Evolutionary conservation across 1,139 yeast species (phyloP).

Genomic region (Taiozyma sp.): DNA sequence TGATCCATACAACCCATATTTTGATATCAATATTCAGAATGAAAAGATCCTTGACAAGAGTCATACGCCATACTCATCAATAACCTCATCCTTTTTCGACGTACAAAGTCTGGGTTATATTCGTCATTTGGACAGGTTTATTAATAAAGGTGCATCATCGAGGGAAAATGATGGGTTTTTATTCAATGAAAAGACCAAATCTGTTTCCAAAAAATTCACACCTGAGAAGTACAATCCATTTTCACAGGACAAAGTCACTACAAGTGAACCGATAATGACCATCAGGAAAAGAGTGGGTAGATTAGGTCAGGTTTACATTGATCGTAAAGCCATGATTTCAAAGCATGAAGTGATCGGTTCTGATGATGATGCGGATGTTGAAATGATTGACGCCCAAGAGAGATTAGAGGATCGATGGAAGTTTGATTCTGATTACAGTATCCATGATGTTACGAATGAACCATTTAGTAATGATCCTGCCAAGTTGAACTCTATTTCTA

Average conservation of each 20-base stretch:
- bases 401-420: constrained; percentile 70
- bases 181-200: constrained; percentile 26
- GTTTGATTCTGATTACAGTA: constrained; percentile 55
- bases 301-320: constrained; percentile 64
- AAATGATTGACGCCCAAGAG: constrained; percentile 38
- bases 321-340: constrained; percentile 50
- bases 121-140: constrained; percentile 19
- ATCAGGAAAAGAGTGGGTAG: constrained; percentile 76
- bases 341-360: constrained; percentile 29
- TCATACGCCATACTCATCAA: constrained; percentile 77
- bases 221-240: constrained; percentile 40
- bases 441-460: constrained; percentile 39
- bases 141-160: constrained; percentile 16
- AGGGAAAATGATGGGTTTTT: constrained; percentile 15
- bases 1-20: constrained; percentile 84
- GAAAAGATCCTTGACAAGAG: constrained; percentile 45
- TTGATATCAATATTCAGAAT: constrained; percentile 57
- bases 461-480: constrained; percentile 63
- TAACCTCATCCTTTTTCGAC: constrained; percentile 70
- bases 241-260: constrained; percentile 20
- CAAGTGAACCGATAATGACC: constrained; percentile 52
- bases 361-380: constrained; percentile 21
- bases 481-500: constrained; percentile 71
- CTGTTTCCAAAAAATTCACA: constrained; percentile 25
- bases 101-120: constrained; percentile 54